Evolutionary conservation across 139 green algal species (phyloP), one percentile per base, ranked within the genome.

Genomic region (Picochlorum sp.): DNA sequence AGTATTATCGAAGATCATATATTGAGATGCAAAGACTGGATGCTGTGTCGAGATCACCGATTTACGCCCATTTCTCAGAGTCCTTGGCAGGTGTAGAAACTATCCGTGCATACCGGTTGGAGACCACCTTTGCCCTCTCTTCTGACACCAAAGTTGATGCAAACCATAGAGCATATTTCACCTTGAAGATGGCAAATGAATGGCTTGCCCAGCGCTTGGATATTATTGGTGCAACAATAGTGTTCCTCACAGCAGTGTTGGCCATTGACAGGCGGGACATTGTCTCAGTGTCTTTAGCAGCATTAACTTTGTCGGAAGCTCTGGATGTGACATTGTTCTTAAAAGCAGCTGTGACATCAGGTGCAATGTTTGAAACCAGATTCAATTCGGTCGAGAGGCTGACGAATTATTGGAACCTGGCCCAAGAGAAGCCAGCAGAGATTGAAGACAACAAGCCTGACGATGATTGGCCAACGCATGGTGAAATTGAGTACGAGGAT

Each of bases 371-470:
- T 21, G 90, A 96, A 79, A 76, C 78, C 11, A 78, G 94, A 52
- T 91, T 97, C 79, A 97, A 97, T 80, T 83, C 78, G 5, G 91
- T 97, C 34, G 91, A 97, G 77, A 80, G 91, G 8, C 82, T 97
- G n/a, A 62, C 84, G 30, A 71, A 84, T 62, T 96, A 95, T 74
- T 70, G 60, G 49, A 15, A 62, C 26, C 68, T 86, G 56, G 63
- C 68, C 1, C 72, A 76, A 21, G 80, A 86, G 71, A 71, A 73
- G 34, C 49, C 49, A 14, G 70, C 57, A 26, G 45, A 67, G 28
- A 57, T 52, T 45, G 50, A 61, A 10, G 60, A 66, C 6, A 24
- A 20, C 20, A 44, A 37, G 41, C 76, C 70, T 6, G 18, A 55
- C 34, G 49, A 56, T 6, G 26, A 60, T 21, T 92, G 85, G 85